phyloP scores from a whole-genome alignment of 805 yeast species.

The Starmera amethionina region DNA sequence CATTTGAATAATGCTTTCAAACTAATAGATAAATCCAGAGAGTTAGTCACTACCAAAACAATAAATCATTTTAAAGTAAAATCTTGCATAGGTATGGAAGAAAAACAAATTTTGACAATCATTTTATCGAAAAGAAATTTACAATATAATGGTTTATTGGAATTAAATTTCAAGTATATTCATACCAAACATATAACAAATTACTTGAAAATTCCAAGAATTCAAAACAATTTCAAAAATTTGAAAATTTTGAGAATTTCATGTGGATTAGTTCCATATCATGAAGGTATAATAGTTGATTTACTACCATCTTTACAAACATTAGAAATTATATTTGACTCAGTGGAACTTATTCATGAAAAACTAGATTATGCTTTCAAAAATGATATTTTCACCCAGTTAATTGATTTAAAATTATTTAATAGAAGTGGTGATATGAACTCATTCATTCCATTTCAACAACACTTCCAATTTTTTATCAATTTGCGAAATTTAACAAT shows the following conservation, averaged over 20 bases:
- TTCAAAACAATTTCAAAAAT: neutral
- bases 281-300: conserved; percentile 9
- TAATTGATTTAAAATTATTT: neutral
- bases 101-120: conserved; percentile 7
- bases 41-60: conserved; percentile 1
- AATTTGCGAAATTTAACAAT: conserved; percentile 9
- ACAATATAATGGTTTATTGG: conserved; percentile 2
- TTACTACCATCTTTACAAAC: conserved; percentile 4
- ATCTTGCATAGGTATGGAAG: conserved; percentile 13
- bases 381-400: neutral
- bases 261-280: conserved; percentile 10
- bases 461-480: conserved; percentile 9
- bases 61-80: conserved; percentile 5
- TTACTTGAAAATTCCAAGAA: neutral
- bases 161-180: conserved; percentile 8
- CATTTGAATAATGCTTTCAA: conserved; percentile 12
- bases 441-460: too few species aligned
- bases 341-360: conserved; percentile 1
- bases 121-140: conserved; percentile 4
- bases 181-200: conserved; percentile 10
- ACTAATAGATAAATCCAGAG: conserved; percentile 5
- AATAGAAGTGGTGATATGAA: conserved; percentile 8
- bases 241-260: conserved; percentile 6
- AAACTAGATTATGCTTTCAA: neutral
- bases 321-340: conserved; percentile 8